These are phyloP conservation scores for Pythium monospermum DNA, from an alignment of 352 stramenopile species.

Conservation along the genomic window DNA sequence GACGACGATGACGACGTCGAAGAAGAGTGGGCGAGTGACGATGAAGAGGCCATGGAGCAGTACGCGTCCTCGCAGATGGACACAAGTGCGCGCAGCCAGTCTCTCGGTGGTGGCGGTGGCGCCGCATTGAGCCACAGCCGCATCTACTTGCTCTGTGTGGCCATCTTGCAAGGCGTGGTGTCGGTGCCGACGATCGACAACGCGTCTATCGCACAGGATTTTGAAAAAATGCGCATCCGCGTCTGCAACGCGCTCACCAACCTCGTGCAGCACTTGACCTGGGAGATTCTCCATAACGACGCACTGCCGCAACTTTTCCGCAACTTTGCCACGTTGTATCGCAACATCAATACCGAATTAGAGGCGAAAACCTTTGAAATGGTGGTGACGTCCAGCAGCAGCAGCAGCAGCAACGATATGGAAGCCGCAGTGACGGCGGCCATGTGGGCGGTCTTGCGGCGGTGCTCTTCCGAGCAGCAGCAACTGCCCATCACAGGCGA, in stretches of 20 bases:
- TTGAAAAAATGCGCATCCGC: constrained; percentile 78
- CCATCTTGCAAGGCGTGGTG: constrained; percentile 74
- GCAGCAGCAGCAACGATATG: constrained; percentile 47
- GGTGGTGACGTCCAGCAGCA: no score
- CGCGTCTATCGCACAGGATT: constrained; percentile 51
- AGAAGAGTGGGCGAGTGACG: constrained; percentile 83
- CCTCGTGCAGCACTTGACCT: constrained; percentile 56
- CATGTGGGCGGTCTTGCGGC: constrained; percentile 68
- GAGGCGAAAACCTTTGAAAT: constrained; percentile 30
- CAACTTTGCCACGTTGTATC: constrained; percentile 72
- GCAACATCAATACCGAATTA: constrained; percentile 47
- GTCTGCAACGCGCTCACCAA: constrained; percentile 82
- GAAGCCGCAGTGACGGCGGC: constrained; percentile 64
- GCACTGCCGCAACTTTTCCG: constrained; percentile 67
- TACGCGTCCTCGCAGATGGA: constrained; percentile 70
- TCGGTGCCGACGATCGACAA: constrained; percentile 53
- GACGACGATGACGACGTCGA: constrained; percentile 62
- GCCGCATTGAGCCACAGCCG: constrained; percentile 39
- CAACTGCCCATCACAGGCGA: constrained; percentile 48
- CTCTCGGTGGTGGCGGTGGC: constrained; percentile 20
- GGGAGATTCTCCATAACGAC: constrained; percentile 44
- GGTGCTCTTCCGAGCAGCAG: constrained; percentile 45
- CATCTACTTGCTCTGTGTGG: constrained; percentile 49
- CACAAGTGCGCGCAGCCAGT: constrained; percentile 8
- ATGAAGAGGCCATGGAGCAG: constrained; percentile 87